Evolutionary conservation across 331 rosid species (phyloP).

Genomic region (Malus hybrid): DNA sequence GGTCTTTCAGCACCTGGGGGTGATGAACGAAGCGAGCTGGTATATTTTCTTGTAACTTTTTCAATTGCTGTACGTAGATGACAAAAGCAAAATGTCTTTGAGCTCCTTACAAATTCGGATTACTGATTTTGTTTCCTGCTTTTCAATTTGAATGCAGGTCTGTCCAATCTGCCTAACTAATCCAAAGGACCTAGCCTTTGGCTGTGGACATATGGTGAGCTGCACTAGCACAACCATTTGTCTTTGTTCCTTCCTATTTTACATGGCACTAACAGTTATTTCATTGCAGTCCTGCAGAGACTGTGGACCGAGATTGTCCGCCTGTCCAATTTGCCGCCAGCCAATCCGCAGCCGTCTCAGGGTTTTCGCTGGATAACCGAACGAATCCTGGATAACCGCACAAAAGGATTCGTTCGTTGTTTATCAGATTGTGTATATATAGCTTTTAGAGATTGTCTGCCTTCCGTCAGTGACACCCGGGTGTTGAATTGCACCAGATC

Average conservation of each 20-base stretch:
- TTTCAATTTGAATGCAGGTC: conserved; percentile 32
- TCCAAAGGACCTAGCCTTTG: conserved; percentile 64
- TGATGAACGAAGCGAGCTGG: conserved; percentile 48
- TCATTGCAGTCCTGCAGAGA: conserved; percentile 65
- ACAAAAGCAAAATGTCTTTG: background rate
- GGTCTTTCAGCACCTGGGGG: conserved; percentile 13
- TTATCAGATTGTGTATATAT: background rate
- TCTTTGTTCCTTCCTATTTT: background rate
- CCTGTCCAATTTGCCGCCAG: conserved; percentile 71
- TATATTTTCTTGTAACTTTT: conserved; percentile 8
- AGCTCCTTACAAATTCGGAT: background rate
- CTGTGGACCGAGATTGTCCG: conserved; percentile 53
- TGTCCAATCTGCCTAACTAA: conserved; percentile 82
- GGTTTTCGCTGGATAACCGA: conserved; percentile 50
- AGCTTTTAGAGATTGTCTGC: background rate
- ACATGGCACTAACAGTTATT: background rate
- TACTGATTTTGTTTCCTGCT: background rate
- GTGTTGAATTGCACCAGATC: background rate
- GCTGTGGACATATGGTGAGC: conserved; percentile 87
- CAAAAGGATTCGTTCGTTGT: background rate
- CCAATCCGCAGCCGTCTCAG: conserved; percentile 64
- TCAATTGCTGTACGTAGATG: background rate
- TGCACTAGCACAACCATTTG: background rate
- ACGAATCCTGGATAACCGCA: background rate
- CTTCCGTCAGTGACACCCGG: background rate